Evolutionary conservation across 2,329 filamentous ascomycete species (phyloP), one percentile per base, ranked within the genome.

Genomic region (Aspergillus nomiae): DNA sequence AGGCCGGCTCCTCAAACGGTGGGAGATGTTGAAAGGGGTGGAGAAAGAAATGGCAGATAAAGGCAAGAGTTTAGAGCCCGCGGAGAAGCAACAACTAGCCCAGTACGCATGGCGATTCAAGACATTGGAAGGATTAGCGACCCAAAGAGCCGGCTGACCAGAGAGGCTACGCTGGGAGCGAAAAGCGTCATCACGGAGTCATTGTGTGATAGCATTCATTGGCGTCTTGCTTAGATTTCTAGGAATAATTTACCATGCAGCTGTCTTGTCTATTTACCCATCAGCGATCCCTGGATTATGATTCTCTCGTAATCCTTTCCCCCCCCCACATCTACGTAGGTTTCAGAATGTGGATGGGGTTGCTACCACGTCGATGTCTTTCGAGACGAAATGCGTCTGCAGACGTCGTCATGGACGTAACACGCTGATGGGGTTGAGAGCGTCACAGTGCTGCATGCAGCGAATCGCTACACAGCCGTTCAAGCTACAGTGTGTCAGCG

Each of bases 51-150:
- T 75, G 60, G 64, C 62, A 11, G 74, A 76, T 11, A 74, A 74
- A 28, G 75, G 75, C 2, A 71, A 71, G 46, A 63, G 65, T n/a
- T 64, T 76, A 32, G 68, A 69, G 3, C 71, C 75, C 14, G 67
- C 68, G 8, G 74, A 76, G 38, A 73, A 69, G 64, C 74, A 71
- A 34, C 71, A 76, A 53, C 57, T 77, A 62, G 70, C 71, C 41
- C 75, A 77, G 57, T 76, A 73, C 36, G 73, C 73, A 53, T 77
- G 75, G 75, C 67, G 74, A 57, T 77, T 74, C 56, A 75, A 74
- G 36, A 63, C 68, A 9, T 56, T 77, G 63, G 75, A 77, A 61
- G 71, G 75, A 50, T 51, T 71, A 12, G 75, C 74, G 34, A 60
- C 26, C 14, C 58, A 56, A 56, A 59, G 46, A 4, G 36, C 34